These are phyloP conservation scores for Balamuthia mandrillaris DNA, from an alignment of 208 protist genomes.

Conservation along the genomic window DNA sequence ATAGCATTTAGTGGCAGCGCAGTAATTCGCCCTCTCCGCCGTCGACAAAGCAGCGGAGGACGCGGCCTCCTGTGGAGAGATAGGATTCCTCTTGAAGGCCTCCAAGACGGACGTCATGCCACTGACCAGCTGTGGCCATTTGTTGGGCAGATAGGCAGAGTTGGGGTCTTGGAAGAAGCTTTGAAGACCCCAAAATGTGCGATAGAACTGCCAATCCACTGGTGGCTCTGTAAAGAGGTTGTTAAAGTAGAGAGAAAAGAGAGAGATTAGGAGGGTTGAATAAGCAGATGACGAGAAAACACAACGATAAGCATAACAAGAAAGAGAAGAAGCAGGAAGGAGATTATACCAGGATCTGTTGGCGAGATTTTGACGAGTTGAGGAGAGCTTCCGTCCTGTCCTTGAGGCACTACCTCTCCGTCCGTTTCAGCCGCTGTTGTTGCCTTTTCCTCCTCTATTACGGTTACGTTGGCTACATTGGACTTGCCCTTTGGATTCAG, in stretches of 20 bases:
- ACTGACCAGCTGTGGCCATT: background rate
- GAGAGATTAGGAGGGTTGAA: background rate
- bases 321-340: background rate
- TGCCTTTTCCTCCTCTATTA: background rate
- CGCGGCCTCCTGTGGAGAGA: background rate
- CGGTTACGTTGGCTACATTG: conserved; percentile 12
- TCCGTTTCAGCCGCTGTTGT: background rate
- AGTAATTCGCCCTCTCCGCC: background rate
- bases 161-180: background rate
- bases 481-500: conserved; percentile 17
- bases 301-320: background rate
- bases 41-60: background rate
- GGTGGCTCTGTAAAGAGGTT: background rate
- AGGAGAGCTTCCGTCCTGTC: background rate
- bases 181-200: conserved; percentile 17
- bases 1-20: background rate
- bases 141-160: background rate
- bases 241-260: background rate
- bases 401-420: background rate
- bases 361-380: too few relatives aligned
- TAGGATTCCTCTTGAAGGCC: conserved; percentile 20
- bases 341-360: too few relatives aligned
- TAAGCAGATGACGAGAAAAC: background rate
- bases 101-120: background rate
- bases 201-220: conserved; percentile 16